Conservation (phyloP, 2,329 filamentous ascomycete genomes). For the Apiospora arundinis region DNA sequence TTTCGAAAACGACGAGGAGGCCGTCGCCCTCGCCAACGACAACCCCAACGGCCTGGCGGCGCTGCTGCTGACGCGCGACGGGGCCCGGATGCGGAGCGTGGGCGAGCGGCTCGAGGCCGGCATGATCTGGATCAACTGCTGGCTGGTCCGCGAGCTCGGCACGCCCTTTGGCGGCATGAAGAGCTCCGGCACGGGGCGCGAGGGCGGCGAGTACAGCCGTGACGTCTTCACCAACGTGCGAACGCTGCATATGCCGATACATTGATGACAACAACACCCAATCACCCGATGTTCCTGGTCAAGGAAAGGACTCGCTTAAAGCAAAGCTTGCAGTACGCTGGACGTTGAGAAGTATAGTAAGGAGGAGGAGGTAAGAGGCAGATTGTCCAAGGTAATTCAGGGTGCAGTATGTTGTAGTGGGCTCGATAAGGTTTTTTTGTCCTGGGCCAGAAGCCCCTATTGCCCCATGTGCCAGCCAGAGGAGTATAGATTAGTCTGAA, state of each 20-base stretch:
- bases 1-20: constrained; percentile 40
- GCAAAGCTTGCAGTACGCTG: not conserved
- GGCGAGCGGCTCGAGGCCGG: constrained; percentile 41
- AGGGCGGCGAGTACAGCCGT: constrained; percentile 41
- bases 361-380: not conserved
- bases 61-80: constrained; percentile 39
- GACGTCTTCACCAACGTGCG: constrained; percentile 42
- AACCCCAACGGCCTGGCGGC: constrained; percentile 40
- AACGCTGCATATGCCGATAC: constrained; percentile 38
- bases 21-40: constrained; percentile 37
- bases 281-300: not conserved
- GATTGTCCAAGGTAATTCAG: not conserved
- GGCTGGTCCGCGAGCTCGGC: constrained; percentile 41
- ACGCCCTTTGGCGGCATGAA: constrained; percentile 45
- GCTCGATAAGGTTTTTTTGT: not conserved
- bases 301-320: no score
- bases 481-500: not conserved
- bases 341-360: not conserved
- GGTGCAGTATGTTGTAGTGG: not conserved
- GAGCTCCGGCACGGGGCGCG: constrained; percentile 40
- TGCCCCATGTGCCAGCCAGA: not conserved
- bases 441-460: not conserved
- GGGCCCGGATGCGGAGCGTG: constrained; percentile 37
- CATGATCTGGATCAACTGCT: constrained; percentile 43
- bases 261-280: not conserved